Base-by-base conservation (phyloP, 2,329 filamentous ascomycete species). In the Cadophora luteo-olivacea region DNA sequence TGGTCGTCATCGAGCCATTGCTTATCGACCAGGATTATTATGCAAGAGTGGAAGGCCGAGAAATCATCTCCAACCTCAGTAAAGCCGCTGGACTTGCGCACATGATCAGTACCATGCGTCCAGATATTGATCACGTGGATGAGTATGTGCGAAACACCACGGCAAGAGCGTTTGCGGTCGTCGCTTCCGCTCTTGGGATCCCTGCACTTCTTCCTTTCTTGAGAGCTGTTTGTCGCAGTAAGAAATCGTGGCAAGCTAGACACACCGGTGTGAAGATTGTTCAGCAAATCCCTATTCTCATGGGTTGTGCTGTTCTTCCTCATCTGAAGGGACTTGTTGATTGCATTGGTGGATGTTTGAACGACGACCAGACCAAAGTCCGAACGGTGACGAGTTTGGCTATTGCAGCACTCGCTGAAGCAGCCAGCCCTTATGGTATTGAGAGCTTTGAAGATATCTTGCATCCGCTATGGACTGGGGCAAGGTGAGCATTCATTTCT, bases 1-100 rank as follows among this genome's bases (percentile, higher is more conserved):
- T 99, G 68, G 96, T 99, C 64, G 96, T 99, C 78, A 99, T 99
- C 75, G 97, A 99, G 80, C 96, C 96, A n/a, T 85, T 99, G 61
- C 91, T 99, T 73, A 99, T 99, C 77, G 97, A 99, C 78, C 96
- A 99, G 82, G 97, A 99, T 82, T 99, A 99, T 82, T 99, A 99
- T 80, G 96, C 97, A 52, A 91, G 96, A 79, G 96, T 99, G 5
- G 96, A 99, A 81, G 96, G 96, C 80, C 93, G 96, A 74, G 96
- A 99, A 80, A 99, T 99, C 75, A 99, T 99, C 75, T 98, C 95
- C 66, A 99, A 99, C 79, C 88, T 99, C 61, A 92, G 92, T 78
- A 99, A 99, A 81, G 96, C 96, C 29, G 96, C 97, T 70, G 97
- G 96, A 78, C 87, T 99, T 65, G 96, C 96, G 22, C 96, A 97